phyloP scores from a whole-genome alignment of 2,329 filamentous ascomycete species.

The Lachnellula cervina region DNA sequence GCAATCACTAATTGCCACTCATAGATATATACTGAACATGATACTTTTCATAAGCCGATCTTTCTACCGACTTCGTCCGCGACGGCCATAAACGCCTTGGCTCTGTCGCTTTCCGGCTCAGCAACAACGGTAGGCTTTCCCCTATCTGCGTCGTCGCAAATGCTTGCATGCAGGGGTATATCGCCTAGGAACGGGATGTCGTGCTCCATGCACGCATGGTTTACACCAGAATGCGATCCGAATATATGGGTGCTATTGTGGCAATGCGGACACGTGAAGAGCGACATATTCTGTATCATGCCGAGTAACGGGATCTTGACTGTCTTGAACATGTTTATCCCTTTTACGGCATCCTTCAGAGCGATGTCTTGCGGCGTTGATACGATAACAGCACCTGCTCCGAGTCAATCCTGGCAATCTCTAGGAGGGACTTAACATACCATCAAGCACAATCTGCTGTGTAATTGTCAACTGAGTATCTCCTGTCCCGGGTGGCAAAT shows the following conservation, averaged over 20 bases:
- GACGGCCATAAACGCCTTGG: constrained; percentile 66
- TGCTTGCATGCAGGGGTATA: constrained; percentile 79
- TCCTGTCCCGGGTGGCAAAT: constrained; percentile 89
- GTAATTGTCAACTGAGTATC: constrained; percentile 97
- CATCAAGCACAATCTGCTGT: constrained; percentile 86
- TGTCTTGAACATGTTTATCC: constrained; percentile 88
- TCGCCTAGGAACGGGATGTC: constrained; percentile 79
- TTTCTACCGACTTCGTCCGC: constrained; percentile 47
- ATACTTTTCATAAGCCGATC: constrained; percentile 18
- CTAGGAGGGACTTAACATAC: constrained; percentile 39
- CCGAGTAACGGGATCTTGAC: constrained; percentile 71
- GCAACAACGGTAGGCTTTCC: constrained; percentile 88
- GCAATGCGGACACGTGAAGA: constrained; percentile 78
- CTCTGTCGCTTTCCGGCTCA: constrained; percentile 71
- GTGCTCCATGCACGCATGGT: constrained; percentile 64
- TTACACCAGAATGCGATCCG: constrained; percentile 60
- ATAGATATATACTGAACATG: background rate
- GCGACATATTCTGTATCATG: constrained; percentile 87
- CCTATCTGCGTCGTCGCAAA: constrained; percentile 80
- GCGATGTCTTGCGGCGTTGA: constrained; percentile 93
- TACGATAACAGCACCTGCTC: constrained; percentile 70
- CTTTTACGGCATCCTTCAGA: constrained; percentile 85
- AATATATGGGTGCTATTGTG: constrained; percentile 71
- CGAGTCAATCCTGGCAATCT: constrained; percentile 4
- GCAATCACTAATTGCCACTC: background rate